Base-by-base conservation (phyloP, 768 basidiomycete species). In the Leccinum fibrillosum region DNA sequence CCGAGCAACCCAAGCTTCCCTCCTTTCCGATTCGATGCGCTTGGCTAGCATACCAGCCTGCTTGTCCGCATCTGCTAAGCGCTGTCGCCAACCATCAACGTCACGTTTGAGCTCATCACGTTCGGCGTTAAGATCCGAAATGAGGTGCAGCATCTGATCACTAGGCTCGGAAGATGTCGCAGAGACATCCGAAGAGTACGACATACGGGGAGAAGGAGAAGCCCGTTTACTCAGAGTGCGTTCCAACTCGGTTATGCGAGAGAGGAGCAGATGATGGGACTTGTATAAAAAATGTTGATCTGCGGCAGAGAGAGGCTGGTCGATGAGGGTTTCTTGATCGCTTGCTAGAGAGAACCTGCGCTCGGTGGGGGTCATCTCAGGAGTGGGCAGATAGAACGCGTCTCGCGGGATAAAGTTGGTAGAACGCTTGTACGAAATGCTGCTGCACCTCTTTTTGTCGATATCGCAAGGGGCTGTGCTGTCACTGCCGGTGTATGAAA, bases 101-200 rank as follows among this genome's bases (percentile, higher is more conserved):
- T 98, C 94, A 53, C 86, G 84, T 70, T 88, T 88, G 52, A 98
- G 78, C 58, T 93, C 89, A 66, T 98, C 95, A 30, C 95, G 80
- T 73, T 98, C 94, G 12, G 86, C 81, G 70, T 94, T 93, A 65
- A 92, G 79, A 68, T 92, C 90, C 3, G 86, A 78, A 54, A 93
- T 78, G 37, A 90, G 79, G 63, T 80, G 79, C 42, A 92, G 74
- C 83, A 93, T 86, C 75, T 93, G 92, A 64, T 93, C 90, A 58
- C 76, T 84, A 6, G 87, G 86, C 57, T 83, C 86, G 10, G 75
- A 66, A 45, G 73, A 68, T 26, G 62, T 59, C 60, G 66, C 52
- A 66, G 75, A 72, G 23, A 72, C 56, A 55, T 77, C 77, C 25
- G 86, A 86, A 49, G 75, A 65, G 35, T 81, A 72, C 15, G 88